These are phyloP conservation scores for Aspergillus vadensis DNA, from an alignment of 2,329 filamentous ascomycete genomes.

Conservation along the genomic window DNA sequence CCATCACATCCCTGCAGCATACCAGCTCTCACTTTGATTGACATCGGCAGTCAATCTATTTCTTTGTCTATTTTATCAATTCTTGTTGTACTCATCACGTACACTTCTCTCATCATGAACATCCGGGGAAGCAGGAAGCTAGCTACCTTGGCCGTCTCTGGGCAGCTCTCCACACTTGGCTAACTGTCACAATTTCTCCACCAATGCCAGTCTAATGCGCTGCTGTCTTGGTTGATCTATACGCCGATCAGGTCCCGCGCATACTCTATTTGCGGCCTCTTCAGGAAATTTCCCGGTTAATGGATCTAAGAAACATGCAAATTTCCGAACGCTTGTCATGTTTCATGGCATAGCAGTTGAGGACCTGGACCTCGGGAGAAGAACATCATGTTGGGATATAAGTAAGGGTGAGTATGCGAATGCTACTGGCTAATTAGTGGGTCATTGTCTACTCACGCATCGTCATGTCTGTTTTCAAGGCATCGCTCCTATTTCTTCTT, in stretches of 20 bases:
- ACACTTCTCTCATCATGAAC: neutral
- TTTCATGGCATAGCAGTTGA: neutral
- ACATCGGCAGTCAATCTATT: no score
- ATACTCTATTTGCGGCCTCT: neutral
- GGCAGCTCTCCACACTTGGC: conserved; percentile 1
- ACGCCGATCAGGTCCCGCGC: neutral
- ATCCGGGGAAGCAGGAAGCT: neutral
- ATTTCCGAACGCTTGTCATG: neutral
- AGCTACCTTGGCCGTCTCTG: neutral
- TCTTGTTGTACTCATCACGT: no score
- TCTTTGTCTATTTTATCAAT: no score
- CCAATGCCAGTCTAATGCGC: conserved; percentile 9
- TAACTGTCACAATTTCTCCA: conserved; percentile 10
- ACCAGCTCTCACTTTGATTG: no score
- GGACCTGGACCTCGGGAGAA: neutral
- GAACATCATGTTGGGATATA: neutral
- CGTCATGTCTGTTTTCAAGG: neutral
- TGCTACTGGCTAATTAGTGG: neutral
- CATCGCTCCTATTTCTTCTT: neutral
- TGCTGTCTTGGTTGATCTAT: neutral
- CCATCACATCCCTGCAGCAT: neutral
- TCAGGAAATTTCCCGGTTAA: neutral
- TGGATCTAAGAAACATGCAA: neutral
- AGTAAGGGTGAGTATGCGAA: neutral
- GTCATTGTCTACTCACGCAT: neutral